Base-by-base conservation (phyloP, 2,329 filamentous ascomycete genomes). In the Lasiodiplodia theobromae region DNA sequence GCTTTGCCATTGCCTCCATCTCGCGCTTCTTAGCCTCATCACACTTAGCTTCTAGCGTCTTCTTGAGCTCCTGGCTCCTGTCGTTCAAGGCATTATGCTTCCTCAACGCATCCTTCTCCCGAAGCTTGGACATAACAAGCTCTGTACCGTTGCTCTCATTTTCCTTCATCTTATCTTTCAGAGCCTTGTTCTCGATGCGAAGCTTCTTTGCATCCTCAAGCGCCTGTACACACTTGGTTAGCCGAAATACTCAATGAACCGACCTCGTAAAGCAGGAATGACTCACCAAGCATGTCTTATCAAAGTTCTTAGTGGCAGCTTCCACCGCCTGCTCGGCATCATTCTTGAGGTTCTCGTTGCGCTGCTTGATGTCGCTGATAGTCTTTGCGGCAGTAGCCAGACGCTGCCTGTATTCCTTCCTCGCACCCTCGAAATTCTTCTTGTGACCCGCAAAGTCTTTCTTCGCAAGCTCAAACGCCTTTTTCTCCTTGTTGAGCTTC, bases 271-370 rank as follows among this genome's bases (percentile, higher is more conserved):
- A 18, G 40, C n/a, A 44, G 14, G 40, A 16, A 47, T 47, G 40
- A 47, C 58, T 63, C 49, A 63, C 58, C 25, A 12, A 16, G n/a
- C 58, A 63, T 28, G 12, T 51, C 40, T 51, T 49, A 14, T 63
- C 58, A n/a, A 51, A 6, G 10, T 34, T 11, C 25, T 34, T 11
- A 21, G 18, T n/a, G 4, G 58, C 40, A 31, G 40, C 58, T 2
- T 51, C 40, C 7, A 63, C 40, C 23, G 25, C 21, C 25, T 28
- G n/a, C 25, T 63, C 58, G 2, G 40, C 18, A 18, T 51, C 18
- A 6, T 18, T 40, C 40, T 63, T 49, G 25, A 63, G 23, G 2
- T 34, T 18, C 10, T 63, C 23, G 18, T 49, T 63, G 16, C 18
- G 14, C 40, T n/a, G 14, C 44, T 34, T 63, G 28, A 63, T 51